Conservation (phyloP, 2,329 filamentous ascomycete genomes). For the Pezicula neosporulosa region DNA sequence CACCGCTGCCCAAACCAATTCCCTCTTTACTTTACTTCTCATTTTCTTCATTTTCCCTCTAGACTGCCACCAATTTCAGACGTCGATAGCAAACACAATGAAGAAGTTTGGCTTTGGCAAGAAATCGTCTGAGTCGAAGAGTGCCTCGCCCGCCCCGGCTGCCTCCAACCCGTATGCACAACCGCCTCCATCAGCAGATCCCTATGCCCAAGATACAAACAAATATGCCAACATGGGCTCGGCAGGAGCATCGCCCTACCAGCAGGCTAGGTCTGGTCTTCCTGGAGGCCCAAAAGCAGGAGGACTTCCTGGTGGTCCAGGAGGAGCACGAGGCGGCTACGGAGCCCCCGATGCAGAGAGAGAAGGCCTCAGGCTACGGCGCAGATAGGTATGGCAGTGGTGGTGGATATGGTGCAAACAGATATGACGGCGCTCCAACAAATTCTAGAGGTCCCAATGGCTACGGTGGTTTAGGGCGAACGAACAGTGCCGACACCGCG, state of each 20-base stretch:
- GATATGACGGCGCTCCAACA: conserved; percentile 43
- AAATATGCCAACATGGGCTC: conserved; percentile 48
- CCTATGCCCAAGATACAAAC: conserved; percentile 55
- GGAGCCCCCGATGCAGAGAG: conserved; percentile 25
- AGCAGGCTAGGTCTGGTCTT: conserved; percentile 33
- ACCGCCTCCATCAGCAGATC: conserved; percentile 41
- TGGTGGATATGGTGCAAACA: conserved; percentile 49
- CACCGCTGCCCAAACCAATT: not conserved
- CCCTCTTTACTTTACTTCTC: not conserved
- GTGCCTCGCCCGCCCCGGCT: conserved; percentile 38
- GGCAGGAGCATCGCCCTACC: conserved; percentile 38
- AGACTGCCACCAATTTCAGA: not conserved
- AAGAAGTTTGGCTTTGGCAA: conserved; percentile 59
- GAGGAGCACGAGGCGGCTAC: conserved; percentile 34
- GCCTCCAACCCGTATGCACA: conserved; percentile 29
- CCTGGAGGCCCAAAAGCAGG: conserved; percentile 24
- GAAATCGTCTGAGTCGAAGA: conserved; percentile 43
- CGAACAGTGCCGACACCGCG: conserved; percentile 36
- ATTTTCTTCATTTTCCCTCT: not conserved
- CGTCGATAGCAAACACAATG: conserved; percentile 36
- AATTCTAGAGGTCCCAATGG: conserved; percentile 47
- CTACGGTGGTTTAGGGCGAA: conserved; percentile 56
- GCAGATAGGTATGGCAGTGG: conserved; percentile 49
- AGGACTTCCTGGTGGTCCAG: conserved; percentile 36
- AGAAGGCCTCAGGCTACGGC: conserved; percentile 35